Evolutionary conservation across 345 rosid genomes (phyloP).

Genomic region (Microthlaspi erraticum): DNA sequence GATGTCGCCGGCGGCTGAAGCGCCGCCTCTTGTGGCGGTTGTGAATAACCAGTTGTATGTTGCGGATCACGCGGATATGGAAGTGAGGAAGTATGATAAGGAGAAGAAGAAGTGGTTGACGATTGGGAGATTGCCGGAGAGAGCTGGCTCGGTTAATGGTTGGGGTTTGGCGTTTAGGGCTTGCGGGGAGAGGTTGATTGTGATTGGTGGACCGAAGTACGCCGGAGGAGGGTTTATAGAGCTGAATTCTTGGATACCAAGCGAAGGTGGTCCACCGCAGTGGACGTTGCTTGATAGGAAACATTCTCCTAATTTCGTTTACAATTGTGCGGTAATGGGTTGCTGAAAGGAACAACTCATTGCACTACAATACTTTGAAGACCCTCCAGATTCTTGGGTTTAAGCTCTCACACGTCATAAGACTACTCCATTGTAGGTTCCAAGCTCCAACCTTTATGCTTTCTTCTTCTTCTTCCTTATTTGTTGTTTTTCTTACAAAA

Average conservation of each 20-base stretch:
- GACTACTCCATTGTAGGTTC: constrained; percentile 37
- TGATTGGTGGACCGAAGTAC: constrained; percentile 85
- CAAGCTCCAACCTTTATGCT: constrained; percentile 37
- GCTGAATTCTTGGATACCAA: constrained; percentile 84
- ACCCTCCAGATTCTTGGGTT: constrained; percentile 40
- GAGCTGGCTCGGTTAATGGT: constrained; percentile 85
- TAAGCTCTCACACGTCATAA: constrained; percentile 35
- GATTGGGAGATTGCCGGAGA: constrained; percentile 80
- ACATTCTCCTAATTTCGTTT: constrained; percentile 82
- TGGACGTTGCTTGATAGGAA: constrained; percentile 83
- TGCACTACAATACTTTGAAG: constrained; percentile 18
- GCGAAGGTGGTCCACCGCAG: constrained; percentile 74
- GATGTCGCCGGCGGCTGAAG: constrained; percentile 70
- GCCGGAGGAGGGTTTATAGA: constrained; percentile 81
- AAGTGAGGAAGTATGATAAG: constrained; percentile 78
- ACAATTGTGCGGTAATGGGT: constrained; percentile 98
- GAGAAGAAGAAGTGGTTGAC: constrained; percentile 60
- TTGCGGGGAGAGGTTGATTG: constrained; percentile 81
- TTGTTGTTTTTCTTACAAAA: constrained; percentile 36
- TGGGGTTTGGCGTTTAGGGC: constrained; percentile 99
- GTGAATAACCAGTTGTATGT: constrained; percentile 81
- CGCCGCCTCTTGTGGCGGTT: constrained; percentile 92
- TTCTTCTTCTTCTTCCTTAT: constrained; percentile 32
- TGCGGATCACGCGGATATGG: constrained; percentile 85
- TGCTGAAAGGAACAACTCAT: constrained; percentile 54